phyloP scores from a whole-genome alignment of 352 stramenopile genomes.

The Pythium plurisporium region DNA sequence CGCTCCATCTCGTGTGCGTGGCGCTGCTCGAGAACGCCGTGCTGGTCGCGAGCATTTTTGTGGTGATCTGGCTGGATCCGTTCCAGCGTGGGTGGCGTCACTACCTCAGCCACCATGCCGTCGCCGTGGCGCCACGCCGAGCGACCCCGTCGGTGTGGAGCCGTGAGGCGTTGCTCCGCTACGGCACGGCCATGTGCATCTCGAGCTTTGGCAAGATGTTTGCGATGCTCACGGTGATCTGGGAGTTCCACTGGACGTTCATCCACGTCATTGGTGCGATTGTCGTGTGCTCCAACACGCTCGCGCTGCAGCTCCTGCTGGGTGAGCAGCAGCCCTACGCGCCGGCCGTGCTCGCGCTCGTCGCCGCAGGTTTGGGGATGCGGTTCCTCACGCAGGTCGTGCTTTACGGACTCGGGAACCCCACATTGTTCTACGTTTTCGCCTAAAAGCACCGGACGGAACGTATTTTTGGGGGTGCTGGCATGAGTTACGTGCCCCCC shows the following conservation, averaged over 20 bases:
- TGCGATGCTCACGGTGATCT: slow-evolving; percentile 79
- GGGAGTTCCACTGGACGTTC: slow-evolving; percentile 84
- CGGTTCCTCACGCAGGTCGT: slow-evolving; percentile 43
- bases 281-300: slow-evolving; percentile 66
- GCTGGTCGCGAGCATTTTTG: slow-evolving; percentile 49
- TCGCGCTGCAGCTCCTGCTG: slow-evolving; percentile 68
- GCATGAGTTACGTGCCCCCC: background rate
- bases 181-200: slow-evolving; percentile 64
- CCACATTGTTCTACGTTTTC: slow-evolving; percentile 71
- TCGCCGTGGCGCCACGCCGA: background rate
- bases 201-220: slow-evolving; percentile 84
- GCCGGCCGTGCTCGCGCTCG: slow-evolving; percentile 29
- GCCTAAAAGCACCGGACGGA: slow-evolving; percentile 21
- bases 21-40: slow-evolving; percentile 68
- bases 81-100: slow-evolving; percentile 46
- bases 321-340: slow-evolving; percentile 27
- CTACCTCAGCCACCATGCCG: slow-evolving; percentile 21
- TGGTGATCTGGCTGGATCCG: slow-evolving; percentile 45
- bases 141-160: background rate
- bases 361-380: slow-evolving; percentile 33
- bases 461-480: slow-evolving; percentile 12
- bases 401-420: slow-evolving; percentile 68
- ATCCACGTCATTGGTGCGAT: slow-evolving; percentile 76
- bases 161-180: slow-evolving; percentile 29
- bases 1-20: slow-evolving; percentile 67